Percentiles rank a stretch among this genome's conserved stretches.
These are phyloP conservation scores for Prunus yedoensis DNA, from an alignment of 331 rosid species.

Conservation along the genomic window DNA sequence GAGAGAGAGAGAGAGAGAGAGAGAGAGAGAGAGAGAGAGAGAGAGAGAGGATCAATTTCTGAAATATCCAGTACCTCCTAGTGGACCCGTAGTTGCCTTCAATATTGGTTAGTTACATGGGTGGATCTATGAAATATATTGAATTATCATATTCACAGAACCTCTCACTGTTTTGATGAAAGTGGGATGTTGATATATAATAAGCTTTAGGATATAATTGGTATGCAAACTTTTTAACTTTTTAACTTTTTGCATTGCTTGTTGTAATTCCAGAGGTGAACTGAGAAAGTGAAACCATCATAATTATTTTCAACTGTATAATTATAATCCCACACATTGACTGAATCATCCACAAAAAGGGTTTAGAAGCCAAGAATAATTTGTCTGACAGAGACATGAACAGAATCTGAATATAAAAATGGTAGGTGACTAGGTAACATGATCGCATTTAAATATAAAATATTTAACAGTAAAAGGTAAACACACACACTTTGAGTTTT, in stretches of 20 bases:
- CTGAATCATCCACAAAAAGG: neutral
- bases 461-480: neutral
- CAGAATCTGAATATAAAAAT: neutral
- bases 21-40: no score
- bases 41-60: conserved; percentile 20
- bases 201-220: neutral
- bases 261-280: no score
- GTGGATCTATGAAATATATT: neutral
- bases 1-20: neutral
- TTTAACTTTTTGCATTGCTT: neutral
- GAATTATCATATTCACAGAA: neutral
- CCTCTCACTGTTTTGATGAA: neutral
- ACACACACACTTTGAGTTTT: neutral
- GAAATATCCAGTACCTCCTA: conserved; percentile 51
- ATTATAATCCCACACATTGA: neutral
- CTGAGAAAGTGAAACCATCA: neutral
- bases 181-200: neutral
- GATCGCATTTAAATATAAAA: neutral
- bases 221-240: no score
- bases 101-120: neutral
- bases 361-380: neutral
- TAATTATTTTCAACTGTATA: neutral
- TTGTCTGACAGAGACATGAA: neutral
- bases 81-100: conserved; percentile 41
- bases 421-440: neutral